These are phyloP conservation scores for Cicer pinnatifidum DNA, from an alignment of 306 rosid species.

Conservation along the genomic window DNA sequence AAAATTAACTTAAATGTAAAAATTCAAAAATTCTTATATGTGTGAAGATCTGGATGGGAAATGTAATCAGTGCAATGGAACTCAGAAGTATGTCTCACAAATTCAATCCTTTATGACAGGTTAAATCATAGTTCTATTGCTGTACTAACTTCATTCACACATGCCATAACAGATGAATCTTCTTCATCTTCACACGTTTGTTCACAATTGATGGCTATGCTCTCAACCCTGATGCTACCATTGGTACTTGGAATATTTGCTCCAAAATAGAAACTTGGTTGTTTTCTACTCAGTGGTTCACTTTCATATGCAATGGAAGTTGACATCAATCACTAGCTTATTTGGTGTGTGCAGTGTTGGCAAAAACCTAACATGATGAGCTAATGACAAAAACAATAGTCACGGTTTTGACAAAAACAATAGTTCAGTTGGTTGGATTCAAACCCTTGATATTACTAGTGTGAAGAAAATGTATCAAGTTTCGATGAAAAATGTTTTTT, in stretches of 20 bases:
- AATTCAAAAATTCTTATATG: not conserved
- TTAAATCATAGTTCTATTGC: conserved; percentile 15
- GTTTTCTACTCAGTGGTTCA: not conserved
- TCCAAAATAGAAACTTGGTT: conserved; percentile 33
- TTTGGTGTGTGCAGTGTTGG: conserved; percentile 17
- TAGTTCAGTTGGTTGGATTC: not conserved
- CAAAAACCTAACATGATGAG: conserved; percentile 22
- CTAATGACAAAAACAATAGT: not conserved
- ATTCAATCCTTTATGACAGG: conserved; percentile 15
- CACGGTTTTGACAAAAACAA: not conserved
- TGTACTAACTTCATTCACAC: conserved; percentile 27
- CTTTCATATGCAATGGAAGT: not conserved
- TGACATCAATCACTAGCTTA: conserved; percentile 10
- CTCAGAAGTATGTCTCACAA: not conserved
- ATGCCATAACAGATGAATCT: conserved; percentile 32
- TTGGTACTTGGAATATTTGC: conserved; percentile 30
- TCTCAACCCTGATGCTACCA: conserved; percentile 36
- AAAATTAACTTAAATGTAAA: conserved; percentile 4
- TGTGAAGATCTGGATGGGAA: conserved; percentile 15
- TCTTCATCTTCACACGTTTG: conserved; percentile 35
- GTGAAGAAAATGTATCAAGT: not conserved
- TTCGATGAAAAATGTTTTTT: not conserved
- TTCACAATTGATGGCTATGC: conserved; percentile 23
- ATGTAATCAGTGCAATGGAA: not conserved
- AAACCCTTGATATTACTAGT: not conserved